Percentiles rank a stretch among this genome's conserved stretches.
phyloP scores from a whole-genome alignment of 2,329 filamentous ascomycete genomes.

The Talaromyces sp. region DNA sequence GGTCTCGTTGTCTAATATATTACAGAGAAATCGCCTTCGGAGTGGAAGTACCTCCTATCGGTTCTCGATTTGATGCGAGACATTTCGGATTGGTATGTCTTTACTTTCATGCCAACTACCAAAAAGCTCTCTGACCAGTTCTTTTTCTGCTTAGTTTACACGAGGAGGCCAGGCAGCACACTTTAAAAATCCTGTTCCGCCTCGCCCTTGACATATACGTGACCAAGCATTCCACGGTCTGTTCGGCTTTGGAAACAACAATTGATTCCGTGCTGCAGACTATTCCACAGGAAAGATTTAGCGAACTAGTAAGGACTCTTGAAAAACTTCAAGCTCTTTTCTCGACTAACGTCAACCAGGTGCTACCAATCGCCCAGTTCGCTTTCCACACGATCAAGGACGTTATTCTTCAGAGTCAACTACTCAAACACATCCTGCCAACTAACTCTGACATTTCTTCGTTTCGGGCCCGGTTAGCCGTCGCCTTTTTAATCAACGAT shows the following conservation, averaged over 20 bases:
- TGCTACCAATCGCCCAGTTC: conserved; percentile 21
- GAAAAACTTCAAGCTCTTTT: not conserved
- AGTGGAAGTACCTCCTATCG: conserved; percentile 25
- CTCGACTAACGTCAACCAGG: conserved; percentile 16
- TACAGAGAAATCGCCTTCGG: conserved; percentile 12
- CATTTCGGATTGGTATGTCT: conserved; percentile 25
- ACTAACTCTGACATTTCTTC: conserved; percentile 30
- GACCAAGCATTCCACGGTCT: conserved; percentile 24
- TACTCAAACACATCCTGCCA: conserved; percentile 37
- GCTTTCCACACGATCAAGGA: conserved; percentile 33
- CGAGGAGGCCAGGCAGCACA: conserved; percentile 25
- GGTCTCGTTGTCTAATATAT: not conserved
- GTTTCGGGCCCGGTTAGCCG: conserved; percentile 37
- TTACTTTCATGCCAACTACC: not conserved
- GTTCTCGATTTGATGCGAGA: conserved; percentile 28
- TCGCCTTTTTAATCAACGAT: conserved; percentile 30
- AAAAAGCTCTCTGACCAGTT: conserved; percentile 9
- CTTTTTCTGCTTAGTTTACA: conserved; percentile 23
- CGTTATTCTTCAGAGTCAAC: conserved; percentile 32
- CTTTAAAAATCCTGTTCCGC: conserved; percentile 30
- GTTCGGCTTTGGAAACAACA: conserved; percentile 28
- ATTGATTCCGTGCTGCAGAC: conserved; percentile 27
- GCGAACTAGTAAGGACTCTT: conserved; percentile 18
- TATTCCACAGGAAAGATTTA: conserved; percentile 15
- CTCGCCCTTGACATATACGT: conserved; percentile 31